Percentiles rank a stretch among this genome's conserved stretches.
These are phyloP conservation scores for Pneumocystis carinii DNA, from an alignment of 1,139 yeast genomes.

Conservation along the genomic window DNA sequence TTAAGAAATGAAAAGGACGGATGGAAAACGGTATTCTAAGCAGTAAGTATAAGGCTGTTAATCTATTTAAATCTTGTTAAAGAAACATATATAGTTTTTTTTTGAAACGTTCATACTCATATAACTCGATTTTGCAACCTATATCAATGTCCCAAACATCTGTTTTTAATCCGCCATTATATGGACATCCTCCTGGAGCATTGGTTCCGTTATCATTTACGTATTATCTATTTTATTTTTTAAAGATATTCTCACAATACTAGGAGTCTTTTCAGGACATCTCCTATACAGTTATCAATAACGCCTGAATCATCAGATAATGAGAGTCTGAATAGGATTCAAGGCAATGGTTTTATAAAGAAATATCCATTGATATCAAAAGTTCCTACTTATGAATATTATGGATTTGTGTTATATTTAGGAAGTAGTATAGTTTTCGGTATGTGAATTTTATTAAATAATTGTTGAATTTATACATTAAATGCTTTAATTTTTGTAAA, in stretches of 20 bases:
- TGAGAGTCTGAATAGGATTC: background rate
- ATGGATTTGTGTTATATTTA: conserved; percentile 12
- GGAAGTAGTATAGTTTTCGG: conserved; percentile 9
- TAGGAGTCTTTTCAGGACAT: background rate
- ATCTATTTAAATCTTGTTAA: background rate
- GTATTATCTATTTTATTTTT: background rate
- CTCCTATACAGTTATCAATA: background rate
- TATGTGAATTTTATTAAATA: background rate
- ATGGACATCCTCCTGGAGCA: background rate
- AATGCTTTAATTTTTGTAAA: background rate
- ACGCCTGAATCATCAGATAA: background rate
- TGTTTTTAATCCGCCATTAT: background rate
- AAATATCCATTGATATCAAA: background rate
- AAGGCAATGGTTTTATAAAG: background rate
- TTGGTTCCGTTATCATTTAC: background rate
- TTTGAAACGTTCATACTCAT: background rate
- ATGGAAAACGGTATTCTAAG: background rate
- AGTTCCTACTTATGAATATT: conserved; percentile 14
- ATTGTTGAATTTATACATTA: background rate
- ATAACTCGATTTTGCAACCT: background rate
- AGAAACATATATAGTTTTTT: background rate
- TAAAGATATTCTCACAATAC: background rate
- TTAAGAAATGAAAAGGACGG: background rate
- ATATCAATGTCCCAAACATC: background rate
- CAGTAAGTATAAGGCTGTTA: background rate